Evolutionary conservation across 2,329 filamentous ascomycete genomes (phyloP), one percentile per base, ranked within the genome.

Genomic region (Bimuria novae-zelandiae): DNA sequence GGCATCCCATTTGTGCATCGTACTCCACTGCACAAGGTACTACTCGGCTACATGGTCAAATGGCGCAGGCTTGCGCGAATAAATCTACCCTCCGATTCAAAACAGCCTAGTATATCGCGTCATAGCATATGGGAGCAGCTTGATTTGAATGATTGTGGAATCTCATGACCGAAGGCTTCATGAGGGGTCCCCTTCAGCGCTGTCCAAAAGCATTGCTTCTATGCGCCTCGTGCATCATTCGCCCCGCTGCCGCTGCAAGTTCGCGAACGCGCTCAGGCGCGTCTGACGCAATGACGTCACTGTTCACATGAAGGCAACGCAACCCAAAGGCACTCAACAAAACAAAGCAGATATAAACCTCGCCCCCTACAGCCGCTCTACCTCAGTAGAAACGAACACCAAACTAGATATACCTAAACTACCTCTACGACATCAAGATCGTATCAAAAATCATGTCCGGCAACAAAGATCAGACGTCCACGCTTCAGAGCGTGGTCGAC

Each of bases 401-500:
- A n/a, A n/a, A n/a, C n/a, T n/a, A n/a, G n/a, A n/a, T n/a, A n/a
- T n/a, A 42, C 23, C 23, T 29, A 16, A 19, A 16, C 25, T 7
- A 41, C 52, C 42, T 40, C 22, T 8, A 48, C 25, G 14, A 37
- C 21, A 23, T 16, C n/a, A 8, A 50, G 42, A 41, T 39, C 27
- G n/a, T 43, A 39, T 35, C 29, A 23, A 27, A 44, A 54, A 78
- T 45, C 57, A 83, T 81, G 79, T 76, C 79, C 68, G 76, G 80
- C 76, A 79, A 80, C 77, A 79, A 80, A 44, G 63, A 71, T 59
- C 71, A 81, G 48, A 83, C 88, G 62, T 95, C 90, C 58, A 94
- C 92, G 59, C 82, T 92, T 69, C 84, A 93, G 81, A 89, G 89
- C 52, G 65, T 71, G 57, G 59, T 74, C 44, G 71, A 92, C 81